These are phyloP conservation scores for Naegleria lovaniensis DNA, from an alignment of 208 protist genomes.

Conservation along the genomic window DNA sequence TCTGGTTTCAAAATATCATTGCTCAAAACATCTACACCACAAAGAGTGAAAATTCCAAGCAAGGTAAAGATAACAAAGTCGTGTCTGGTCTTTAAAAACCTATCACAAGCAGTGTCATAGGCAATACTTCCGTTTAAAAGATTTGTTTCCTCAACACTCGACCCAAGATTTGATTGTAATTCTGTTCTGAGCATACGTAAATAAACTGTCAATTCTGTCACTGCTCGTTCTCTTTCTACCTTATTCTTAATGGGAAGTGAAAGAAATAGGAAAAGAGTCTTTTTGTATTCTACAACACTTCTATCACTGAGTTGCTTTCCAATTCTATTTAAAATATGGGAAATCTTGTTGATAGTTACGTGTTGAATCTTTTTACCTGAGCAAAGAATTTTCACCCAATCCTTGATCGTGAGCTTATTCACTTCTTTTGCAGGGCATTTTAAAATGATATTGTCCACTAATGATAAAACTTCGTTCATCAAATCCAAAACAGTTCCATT, in stretches of 20 bases:
- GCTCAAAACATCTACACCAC: not conserved
- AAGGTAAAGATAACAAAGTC: not conserved
- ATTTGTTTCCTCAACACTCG: not conserved
- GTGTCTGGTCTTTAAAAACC: not conserved
- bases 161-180: not conserved
- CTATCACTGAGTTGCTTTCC: not conserved
- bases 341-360: not conserved
- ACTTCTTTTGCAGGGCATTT: not conserved
- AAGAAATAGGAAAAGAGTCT: conserved; percentile 1
- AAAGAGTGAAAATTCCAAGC: not conserved
- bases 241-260: conserved; percentile 2
- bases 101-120: not conserved
- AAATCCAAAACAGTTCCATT: not conserved
- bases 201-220: not conserved
- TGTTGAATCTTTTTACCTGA: not conserved
- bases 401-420: not conserved
- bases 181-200: not conserved
- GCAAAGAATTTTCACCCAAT: not conserved
- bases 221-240: not conserved
- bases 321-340: not conserved
- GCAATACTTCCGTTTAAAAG: not conserved
- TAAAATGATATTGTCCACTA: not conserved
- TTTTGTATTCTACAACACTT: not conserved
- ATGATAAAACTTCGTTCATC: not conserved
- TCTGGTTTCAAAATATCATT: not conserved